phyloP scores from a whole-genome alignment of 768 basidiomycete genomes.

The Mycena vulgaris region DNA sequence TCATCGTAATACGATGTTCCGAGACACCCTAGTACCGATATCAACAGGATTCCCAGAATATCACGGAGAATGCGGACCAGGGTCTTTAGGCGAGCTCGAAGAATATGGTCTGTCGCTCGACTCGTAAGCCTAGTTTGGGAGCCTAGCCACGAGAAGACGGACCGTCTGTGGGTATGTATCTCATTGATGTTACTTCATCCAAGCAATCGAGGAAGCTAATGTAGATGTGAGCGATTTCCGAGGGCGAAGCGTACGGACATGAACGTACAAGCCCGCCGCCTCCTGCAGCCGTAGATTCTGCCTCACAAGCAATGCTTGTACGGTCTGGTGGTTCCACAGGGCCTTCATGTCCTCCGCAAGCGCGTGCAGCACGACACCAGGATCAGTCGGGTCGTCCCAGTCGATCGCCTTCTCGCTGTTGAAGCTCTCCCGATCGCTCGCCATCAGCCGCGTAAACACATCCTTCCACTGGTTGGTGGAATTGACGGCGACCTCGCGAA shows the following conservation, averaged over 20 bases:
- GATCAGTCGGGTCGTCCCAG: conserved; percentile 68
- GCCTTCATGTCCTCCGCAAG: conserved; percentile 75
- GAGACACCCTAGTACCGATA: conserved; percentile 66
- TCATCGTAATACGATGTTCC: conserved; percentile 79
- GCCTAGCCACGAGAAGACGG: conserved; percentile 23
- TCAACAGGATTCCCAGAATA: conserved; percentile 7
- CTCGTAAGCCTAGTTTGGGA: background rate
- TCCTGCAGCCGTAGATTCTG: conserved; percentile 76
- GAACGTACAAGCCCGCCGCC: conserved; percentile 76
- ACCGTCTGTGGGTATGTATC: conserved; percentile 81
- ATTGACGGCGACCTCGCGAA: conserved; percentile 69
- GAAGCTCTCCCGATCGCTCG: conserved; percentile 46
- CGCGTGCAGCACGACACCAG: conserved; percentile 68
- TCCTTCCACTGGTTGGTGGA: conserved; percentile 67
- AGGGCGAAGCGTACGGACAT: background rate
- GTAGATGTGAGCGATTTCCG: conserved; percentile 45
- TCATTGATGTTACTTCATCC: conserved; percentile 71
- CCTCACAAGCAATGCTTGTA: conserved; percentile 65
- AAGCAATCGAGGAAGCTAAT: conserved; percentile 79
- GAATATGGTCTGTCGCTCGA: conserved; percentile 70
- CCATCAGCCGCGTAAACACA: conserved; percentile 56
- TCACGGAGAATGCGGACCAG: conserved; percentile 46
- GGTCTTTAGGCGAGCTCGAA: conserved; percentile 80
- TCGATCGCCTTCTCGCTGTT: conserved; percentile 53
- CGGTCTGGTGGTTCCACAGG: conserved; percentile 73